phyloP scores from a whole-genome alignment of 176 grass and related monocot genomes.

The Triticum urartu region DNA sequence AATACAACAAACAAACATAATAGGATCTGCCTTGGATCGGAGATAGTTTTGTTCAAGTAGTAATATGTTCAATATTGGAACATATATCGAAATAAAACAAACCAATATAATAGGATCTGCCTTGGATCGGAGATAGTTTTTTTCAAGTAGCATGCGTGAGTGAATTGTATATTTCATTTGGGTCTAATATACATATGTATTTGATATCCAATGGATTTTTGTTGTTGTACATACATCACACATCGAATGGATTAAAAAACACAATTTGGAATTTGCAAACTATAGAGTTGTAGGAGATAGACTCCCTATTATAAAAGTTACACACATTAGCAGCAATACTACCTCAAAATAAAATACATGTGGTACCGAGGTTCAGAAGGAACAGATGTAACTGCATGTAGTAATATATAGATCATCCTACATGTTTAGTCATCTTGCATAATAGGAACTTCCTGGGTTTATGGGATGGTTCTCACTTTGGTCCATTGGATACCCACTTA shows the following conservation, averaged over 20 bases:
- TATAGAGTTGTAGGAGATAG: not conserved
- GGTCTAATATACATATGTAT: too few relatives aligned
- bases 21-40: too few relatives aligned
- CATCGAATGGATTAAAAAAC: not conserved
- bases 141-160: too few relatives aligned
- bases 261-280: not conserved
- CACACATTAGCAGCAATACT: too few relatives aligned
- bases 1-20: too few relatives aligned
- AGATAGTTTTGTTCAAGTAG: too few relatives aligned
- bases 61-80: too few relatives aligned
- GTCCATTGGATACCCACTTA: not conserved
- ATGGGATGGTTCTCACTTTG: constrained; percentile 17
- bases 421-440: constrained; percentile 2
- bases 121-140: too few relatives aligned
- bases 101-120: too few relatives aligned
- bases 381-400: not conserved
- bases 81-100: too few relatives aligned
- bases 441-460: constrained; percentile 37
- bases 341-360: too few relatives aligned
- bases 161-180: too few relatives aligned
- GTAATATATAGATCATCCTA: not conserved
- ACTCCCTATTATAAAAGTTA: not conserved
- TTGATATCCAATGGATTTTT: not conserved
- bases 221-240: not conserved
- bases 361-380: not conserved